Percentiles rank a stretch among this genome's conserved stretches.
These are phyloP conservation scores for Fusarium vanettenii DNA, from an alignment of 2,329 filamentous ascomycete genomes.

Conservation along the genomic window DNA sequence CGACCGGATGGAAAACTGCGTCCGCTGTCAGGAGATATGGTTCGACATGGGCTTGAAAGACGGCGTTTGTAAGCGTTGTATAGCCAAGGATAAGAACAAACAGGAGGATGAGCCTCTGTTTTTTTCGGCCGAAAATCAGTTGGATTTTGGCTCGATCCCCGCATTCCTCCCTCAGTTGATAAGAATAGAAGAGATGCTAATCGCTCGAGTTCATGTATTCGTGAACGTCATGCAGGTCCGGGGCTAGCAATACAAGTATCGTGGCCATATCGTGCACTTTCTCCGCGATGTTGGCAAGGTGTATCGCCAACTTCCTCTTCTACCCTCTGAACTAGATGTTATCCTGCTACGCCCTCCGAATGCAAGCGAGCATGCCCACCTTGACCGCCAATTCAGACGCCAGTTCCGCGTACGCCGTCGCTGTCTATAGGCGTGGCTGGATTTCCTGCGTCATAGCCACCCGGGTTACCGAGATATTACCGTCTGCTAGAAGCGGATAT, in stretches of 20 bases:
- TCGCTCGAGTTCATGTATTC: background rate
- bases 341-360: background rate
- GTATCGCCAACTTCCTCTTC: background rate
- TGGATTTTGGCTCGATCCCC: slow-evolving; percentile 11
- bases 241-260: background rate
- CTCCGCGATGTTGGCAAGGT: background rate
- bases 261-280: background rate
- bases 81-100: background rate
- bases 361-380: background rate
- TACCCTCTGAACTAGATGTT: background rate
- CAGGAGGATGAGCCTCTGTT: background rate
- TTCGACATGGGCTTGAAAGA: background rate
- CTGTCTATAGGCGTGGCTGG: background rate
- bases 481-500: background rate
- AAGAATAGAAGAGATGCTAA: background rate
- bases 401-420: background rate
- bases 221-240: background rate
- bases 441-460: background rate
- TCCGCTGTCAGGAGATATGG: background rate
- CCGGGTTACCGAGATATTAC: background rate
- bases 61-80: background rate
- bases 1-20: background rate
- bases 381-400: background rate
- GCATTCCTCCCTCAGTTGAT: background rate
- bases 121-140: slow-evolving; percentile 5